A percentile compares a stretch with the other conserved stretches of the same genome.
phyloP scores from a whole-genome alignment of 495 filamentous ascomycete species.

The Aspergillus wentii region DNA sequence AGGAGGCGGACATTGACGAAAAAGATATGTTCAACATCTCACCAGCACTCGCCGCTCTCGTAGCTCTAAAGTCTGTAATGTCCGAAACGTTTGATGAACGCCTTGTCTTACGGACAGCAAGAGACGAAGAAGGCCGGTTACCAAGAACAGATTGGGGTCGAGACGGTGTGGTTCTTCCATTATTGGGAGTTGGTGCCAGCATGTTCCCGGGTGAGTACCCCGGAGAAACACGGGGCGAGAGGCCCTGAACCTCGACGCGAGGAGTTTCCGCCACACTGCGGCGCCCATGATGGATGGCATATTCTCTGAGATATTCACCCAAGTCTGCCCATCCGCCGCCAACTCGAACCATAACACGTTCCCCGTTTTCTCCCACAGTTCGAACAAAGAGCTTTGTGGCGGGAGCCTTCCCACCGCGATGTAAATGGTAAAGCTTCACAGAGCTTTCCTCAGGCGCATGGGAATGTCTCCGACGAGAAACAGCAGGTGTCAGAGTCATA shows the following conservation, averaged over 20 bases:
- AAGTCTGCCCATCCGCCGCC: slow-evolving; percentile 96
- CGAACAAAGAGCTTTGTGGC: slow-evolving; percentile 93
- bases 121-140: slow-evolving; percentile 33
- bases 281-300: slow-evolving; percentile 78
- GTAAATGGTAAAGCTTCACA: slow-evolving; percentile 88
- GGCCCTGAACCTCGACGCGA: slow-evolving; percentile 38
- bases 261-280: slow-evolving; percentile 39
- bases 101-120: slow-evolving; percentile 36
- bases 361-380: slow-evolving; percentile 81
- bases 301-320: slow-evolving; percentile 90
- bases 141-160: slow-evolving; percentile 31
- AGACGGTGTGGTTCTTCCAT: slow-evolving; percentile 29
- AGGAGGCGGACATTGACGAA: slow-evolving; percentile 17
- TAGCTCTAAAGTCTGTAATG: slow-evolving; percentile 12
- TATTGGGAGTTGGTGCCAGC: slow-evolving; percentile 14
- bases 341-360: slow-evolving; percentile 95
- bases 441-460: slow-evolving; percentile 48
- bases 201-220: slow-evolving; percentile 22
- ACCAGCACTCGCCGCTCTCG: slow-evolving; percentile 22
- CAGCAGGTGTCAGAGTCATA: slow-evolving; percentile 63
- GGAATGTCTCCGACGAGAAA: slow-evolving; percentile 30
- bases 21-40: slow-evolving; percentile 21
- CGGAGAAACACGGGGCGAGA: slow-evolving; percentile 30
- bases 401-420: slow-evolving; percentile 71
- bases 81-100: slow-evolving; percentile 37